These are phyloP conservation scores for Alternaria postmessia DNA, from an alignment of 2,329 filamentous ascomycete species.

Conservation along the genomic window DNA sequence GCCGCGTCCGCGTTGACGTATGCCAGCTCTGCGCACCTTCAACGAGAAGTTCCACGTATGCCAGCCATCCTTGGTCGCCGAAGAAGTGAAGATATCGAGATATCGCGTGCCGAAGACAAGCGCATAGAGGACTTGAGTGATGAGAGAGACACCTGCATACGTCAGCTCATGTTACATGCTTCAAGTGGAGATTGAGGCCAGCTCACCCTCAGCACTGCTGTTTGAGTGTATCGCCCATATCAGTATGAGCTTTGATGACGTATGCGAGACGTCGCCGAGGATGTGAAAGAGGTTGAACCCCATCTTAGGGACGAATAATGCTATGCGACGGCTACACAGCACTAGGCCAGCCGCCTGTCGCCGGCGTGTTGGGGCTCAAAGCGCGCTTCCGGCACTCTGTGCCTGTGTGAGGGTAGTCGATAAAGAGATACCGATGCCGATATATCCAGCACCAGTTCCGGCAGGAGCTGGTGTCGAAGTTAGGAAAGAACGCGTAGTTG, in stretches of 20 bases:
- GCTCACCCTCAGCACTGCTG: constrained; percentile 78
- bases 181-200: neutral
- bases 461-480: neutral
- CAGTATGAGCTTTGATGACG: constrained; percentile 86
- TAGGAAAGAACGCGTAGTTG: neutral
- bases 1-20: constrained; percentile 2
- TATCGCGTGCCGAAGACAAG: constrained; percentile 88
- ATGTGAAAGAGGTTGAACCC: constrained; percentile 71
- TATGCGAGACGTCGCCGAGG: constrained; percentile 83
- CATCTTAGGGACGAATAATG: constrained; percentile 29
- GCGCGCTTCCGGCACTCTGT: constrained; percentile 6
- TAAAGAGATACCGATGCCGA: neutral
- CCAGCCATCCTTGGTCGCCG: constrained; percentile 47
- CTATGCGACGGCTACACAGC: constrained; percentile 33
- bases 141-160: constrained; percentile 78
- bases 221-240: constrained; percentile 92
- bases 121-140: constrained; percentile 88
- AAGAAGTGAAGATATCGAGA: constrained; percentile 74
- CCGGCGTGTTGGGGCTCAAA: constrained; percentile 10
- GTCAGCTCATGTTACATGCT: constrained; percentile 10
- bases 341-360: constrained; percentile 33
- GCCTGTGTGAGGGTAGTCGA: neutral
- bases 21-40: constrained; percentile 59
- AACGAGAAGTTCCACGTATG: constrained; percentile 71
- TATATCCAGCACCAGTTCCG: neutral